A percentile compares a stretch with the other conserved stretches of the same genome.
These are phyloP conservation scores for Ganoderma sinense DNA, from an alignment of 1,284 basidiomycete species.

Conservation along the genomic window DNA sequence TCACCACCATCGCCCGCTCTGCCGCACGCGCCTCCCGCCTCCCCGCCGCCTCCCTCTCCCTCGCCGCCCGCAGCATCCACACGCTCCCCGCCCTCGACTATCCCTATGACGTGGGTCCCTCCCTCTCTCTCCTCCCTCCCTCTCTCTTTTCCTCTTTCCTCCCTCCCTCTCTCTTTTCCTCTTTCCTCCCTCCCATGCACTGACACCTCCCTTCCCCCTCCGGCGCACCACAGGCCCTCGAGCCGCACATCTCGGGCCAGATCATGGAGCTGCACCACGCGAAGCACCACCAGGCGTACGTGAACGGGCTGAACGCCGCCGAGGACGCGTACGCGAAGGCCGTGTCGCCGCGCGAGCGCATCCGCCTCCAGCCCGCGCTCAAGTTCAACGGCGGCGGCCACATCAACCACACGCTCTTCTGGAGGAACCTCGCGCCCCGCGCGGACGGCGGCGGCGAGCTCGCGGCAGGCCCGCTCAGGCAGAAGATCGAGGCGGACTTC, in stretches of 20 bases:
- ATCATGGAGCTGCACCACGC: slow-evolving; percentile 89
- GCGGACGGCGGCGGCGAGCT: slow-evolving; percentile 68
- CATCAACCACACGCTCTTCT: slow-evolving; percentile 94
- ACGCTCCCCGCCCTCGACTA: slow-evolving; percentile 88
- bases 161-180: neutral
- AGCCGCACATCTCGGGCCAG: slow-evolving; percentile 84
- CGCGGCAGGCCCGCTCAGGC: slow-evolving; percentile 69
- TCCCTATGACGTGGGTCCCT: slow-evolving; percentile 66
- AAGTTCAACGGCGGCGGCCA: slow-evolving; percentile 81
- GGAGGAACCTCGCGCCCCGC: slow-evolving; percentile 82
- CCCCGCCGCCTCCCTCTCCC: slow-evolving; percentile 28
- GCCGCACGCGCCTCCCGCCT: slow-evolving; percentile 24
- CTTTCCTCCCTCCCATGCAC: neutral
- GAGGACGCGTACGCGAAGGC: slow-evolving; percentile 77
- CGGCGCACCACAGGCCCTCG: slow-evolving; percentile 58
- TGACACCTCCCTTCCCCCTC: too few relatives aligned
- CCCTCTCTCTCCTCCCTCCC: too few relatives aligned
- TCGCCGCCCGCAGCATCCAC: slow-evolving; percentile 45
- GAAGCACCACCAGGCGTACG: slow-evolving; percentile 89
- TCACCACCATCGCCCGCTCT: slow-evolving; percentile 31
- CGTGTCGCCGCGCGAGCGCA: slow-evolving; percentile 76
- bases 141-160: neutral
- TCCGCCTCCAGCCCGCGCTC: slow-evolving; percentile 77
- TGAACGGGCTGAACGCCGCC: slow-evolving; percentile 78
- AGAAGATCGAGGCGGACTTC: slow-evolving; percentile 70